Percentiles rank a stretch among this genome's conserved stretches.
These are phyloP conservation scores for Jatropha podagrica DNA, from an alignment of 441 rosid genomes.

Conservation along the genomic window DNA sequence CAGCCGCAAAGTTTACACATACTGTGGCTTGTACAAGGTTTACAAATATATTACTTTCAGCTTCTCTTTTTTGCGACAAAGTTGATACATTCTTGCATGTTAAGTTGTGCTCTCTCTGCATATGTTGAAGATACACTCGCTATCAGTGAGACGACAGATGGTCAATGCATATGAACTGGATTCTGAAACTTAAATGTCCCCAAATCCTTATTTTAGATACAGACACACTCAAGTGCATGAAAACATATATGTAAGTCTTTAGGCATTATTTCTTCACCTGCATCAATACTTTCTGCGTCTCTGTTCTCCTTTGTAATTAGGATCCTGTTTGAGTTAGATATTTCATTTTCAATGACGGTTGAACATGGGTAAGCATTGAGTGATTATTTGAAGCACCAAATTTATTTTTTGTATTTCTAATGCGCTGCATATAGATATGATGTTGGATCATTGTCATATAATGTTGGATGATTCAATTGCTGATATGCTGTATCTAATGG, in stretches of 20 bases:
- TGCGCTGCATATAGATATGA: not conserved
- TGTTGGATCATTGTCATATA: not conserved
- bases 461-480: not conserved
- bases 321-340: not conserved
- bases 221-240: not conserved
- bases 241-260: not conserved
- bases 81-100: not conserved
- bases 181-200: not conserved
- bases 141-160: not conserved
- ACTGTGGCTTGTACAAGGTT: constrained; percentile 57
- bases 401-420: not conserved
- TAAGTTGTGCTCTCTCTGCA: not conserved
- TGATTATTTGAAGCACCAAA: not conserved
- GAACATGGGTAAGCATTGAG: not conserved
- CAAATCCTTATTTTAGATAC: not conserved
- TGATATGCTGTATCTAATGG: not conserved
- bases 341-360: not conserved
- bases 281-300: not conserved
- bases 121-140: not conserved
- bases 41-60: not conserved
- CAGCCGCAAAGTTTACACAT: constrained; percentile 30
- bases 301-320: not conserved
- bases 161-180: not conserved
- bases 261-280: not conserved
- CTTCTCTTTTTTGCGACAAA: constrained; percentile 1